A percentile compares a stretch with the other conserved stretches of the same genome.
Conservation (phyloP, 768 basidiomycete species). For the Termitomyces sp. region DNA sequence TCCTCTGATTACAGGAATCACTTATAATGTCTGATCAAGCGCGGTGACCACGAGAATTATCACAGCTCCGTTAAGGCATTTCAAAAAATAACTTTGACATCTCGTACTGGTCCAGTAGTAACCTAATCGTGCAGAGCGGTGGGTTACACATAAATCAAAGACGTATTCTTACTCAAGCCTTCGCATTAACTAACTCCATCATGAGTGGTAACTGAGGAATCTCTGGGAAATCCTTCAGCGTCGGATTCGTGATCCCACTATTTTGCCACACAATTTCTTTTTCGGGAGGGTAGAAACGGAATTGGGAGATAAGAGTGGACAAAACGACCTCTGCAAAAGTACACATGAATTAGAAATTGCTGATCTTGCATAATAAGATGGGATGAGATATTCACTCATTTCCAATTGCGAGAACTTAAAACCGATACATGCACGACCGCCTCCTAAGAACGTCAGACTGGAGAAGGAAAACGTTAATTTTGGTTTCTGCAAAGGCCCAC, state of each 20-base stretch:
- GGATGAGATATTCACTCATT: background rate
- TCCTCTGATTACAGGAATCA: too few relatives aligned
- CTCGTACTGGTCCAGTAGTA: too few relatives aligned
- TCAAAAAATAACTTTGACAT: too few relatives aligned
- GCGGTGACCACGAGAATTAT: too few relatives aligned
- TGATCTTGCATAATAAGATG: background rate
- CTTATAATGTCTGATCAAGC: too few relatives aligned
- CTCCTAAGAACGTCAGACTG: background rate
- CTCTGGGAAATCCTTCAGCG: background rate
- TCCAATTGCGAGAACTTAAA: constrained; percentile 4
- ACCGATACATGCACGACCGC: constrained; percentile 1
- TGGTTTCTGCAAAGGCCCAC: background rate
- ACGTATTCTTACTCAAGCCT: background rate
- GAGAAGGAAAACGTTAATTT: background rate
- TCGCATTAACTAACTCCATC: background rate
- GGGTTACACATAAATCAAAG: too few relatives aligned
- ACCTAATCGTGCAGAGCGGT: background rate
- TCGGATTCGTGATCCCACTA: background rate
- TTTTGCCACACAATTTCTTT: constrained; percentile 1
- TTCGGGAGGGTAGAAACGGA: background rate
- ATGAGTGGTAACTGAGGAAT: background rate
- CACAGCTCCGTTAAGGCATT: too few relatives aligned
- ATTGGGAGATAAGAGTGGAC: constrained; percentile 1
- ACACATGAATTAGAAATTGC: background rate
- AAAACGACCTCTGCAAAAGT: constrained; percentile 1